Percentiles rank a stretch among this genome's conserved stretches.
Conservation (phyloP, 2,329 filamentous ascomycete species). For the Claviceps fusiformis region DNA sequence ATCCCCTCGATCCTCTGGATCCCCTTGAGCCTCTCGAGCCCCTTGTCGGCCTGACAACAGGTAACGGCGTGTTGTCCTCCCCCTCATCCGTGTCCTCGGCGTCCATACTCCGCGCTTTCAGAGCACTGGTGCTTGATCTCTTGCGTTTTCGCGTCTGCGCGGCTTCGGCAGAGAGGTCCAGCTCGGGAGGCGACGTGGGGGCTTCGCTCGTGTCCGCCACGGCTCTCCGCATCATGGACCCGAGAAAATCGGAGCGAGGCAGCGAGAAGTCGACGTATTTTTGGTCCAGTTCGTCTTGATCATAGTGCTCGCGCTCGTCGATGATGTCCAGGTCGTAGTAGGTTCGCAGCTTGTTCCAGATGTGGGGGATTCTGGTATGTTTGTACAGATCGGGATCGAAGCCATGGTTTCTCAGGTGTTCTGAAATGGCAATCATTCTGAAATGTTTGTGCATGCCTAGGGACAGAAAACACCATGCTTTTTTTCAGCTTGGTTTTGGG, state of each 20-base stretch:
- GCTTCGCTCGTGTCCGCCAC: constrained; percentile 33
- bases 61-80: constrained; percentile 26
- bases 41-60: constrained; percentile 24
- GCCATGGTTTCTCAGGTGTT: constrained; percentile 67
- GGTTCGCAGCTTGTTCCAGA: constrained; percentile 75
- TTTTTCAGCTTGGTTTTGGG: background rate
- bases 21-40: constrained; percentile 8
- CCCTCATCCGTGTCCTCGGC: constrained; percentile 35
- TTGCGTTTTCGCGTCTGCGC: constrained; percentile 29
- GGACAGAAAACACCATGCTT: background rate
- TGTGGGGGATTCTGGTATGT: constrained; percentile 80
- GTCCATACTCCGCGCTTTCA: constrained; percentile 27
- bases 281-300: constrained; percentile 44
- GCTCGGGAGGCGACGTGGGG: constrained; percentile 30
- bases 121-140: constrained; percentile 21
- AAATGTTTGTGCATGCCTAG: constrained; percentile 87
- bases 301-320: constrained; percentile 66
- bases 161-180: constrained; percentile 24
- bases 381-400: constrained; percentile 54
- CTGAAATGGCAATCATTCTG: constrained; percentile 74
- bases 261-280: constrained; percentile 55
- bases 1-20: background rate
- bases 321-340: constrained; percentile 79
- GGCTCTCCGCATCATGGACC: constrained; percentile 32
- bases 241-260: constrained; percentile 32